phyloP scores from a whole-genome alignment of 768 basidiomycete species.

The Boletus insuetus region DNA sequence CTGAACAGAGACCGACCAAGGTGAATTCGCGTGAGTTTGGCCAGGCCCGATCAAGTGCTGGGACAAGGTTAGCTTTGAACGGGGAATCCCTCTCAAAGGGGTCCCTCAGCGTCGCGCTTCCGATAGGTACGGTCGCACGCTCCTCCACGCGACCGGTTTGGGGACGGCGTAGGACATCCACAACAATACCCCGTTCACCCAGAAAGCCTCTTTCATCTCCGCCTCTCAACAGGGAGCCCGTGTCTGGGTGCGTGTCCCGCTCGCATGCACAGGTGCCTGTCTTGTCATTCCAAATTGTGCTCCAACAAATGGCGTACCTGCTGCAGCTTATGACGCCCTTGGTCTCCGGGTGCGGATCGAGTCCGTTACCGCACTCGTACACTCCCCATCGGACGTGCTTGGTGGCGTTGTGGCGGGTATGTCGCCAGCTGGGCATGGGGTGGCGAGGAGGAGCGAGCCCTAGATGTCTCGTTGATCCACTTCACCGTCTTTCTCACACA shows the following conservation, averaged over 20 bases:
- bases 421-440: constrained; percentile 13
- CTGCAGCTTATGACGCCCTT: background rate
- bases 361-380: constrained; percentile 2
- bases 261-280: background rate
- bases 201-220: constrained; percentile 23
- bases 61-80: constrained; percentile 36
- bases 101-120: constrained; percentile 9
- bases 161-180: constrained; percentile 19
- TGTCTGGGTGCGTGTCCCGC: no score
- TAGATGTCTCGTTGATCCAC: constrained; percentile 15
- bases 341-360: constrained; percentile 19
- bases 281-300: constrained; percentile 23
- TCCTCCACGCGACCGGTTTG: constrained; percentile 14
- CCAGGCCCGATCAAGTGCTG: no score
- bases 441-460: constrained; percentile 13
- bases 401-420: constrained; percentile 19
- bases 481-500: constrained; percentile 24
- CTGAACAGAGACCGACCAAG: constrained; percentile 11
- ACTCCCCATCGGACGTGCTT: constrained; percentile 16
- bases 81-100: constrained; percentile 21
- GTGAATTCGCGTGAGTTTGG: no score
- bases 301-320: background rate
- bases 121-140: constrained; percentile 17
- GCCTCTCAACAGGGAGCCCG: constrained; percentile 16
- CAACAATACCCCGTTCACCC: background rate